Base-by-base conservation (phyloP, 208 protist species). In the Trypanosoma vivax region DNA sequence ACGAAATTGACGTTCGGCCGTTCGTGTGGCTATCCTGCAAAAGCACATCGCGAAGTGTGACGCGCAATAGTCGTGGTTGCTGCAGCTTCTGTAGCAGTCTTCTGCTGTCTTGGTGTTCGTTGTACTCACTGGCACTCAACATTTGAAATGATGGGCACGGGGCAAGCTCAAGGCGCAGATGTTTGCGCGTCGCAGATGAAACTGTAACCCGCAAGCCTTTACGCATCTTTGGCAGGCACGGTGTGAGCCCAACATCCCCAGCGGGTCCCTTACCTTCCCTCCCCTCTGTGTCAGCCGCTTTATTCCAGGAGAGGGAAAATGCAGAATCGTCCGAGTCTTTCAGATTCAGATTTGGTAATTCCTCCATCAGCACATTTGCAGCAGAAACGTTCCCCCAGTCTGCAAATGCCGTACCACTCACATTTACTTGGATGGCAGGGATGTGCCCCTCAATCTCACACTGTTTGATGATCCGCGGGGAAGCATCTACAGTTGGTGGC, bases 361-460 rank as follows among this genome's bases (percentile, higher is more conserved):
- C 86, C 61, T 82, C 78, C 27, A 94, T 61, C 35, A 58, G 21
- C 6, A 93, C 64, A 10, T 55, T 61, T 16, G 70, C 65, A 0
- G 49, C 46, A 0, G 57, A 18, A 57, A 77, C 76, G 23, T 23
- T 1, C 14, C 56, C 42, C 21, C 37, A 5, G 7, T 4, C 46
- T 2, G 54, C 54, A 33, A 85, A 85, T 40, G 39, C 62, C 6
- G 72, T 74, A 16, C 85, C 85, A 10, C 48, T 69, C 29, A 92
- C 52, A 57, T 76, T 76, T 10, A 92, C 49, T 21, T 65, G 43
- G 37, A 93, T 57, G 27, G 75, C 43, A 46, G 86, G 86, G 31
- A 87, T 33, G 38, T 62, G 70, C n/a, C 79, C 78, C 65, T 94
- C 86, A 31, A 94, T 66, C 66, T 90, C 86, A 49, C 86, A 94